These are phyloP conservation scores for Tetradesmus obliquus DNA, from an alignment of 139 green algal species.

Conservation along the genomic window DNA sequence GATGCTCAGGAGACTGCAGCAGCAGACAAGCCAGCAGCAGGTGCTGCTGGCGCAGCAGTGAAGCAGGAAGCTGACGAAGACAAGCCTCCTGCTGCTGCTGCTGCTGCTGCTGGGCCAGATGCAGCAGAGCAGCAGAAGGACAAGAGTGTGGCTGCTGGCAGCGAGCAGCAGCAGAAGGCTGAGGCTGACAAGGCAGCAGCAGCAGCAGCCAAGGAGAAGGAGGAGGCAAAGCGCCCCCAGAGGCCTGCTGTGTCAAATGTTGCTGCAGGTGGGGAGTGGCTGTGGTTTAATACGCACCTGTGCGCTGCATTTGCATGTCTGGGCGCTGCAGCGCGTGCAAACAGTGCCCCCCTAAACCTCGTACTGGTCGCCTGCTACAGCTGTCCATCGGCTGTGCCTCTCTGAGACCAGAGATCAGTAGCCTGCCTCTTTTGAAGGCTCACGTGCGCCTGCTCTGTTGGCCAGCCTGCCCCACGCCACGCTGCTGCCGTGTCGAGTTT, in stretches of 20 bases:
- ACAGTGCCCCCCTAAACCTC: no score
- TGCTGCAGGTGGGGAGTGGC: neutral
- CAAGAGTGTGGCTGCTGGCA: neutral
- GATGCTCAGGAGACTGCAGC: neutral
- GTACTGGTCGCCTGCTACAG: no score
- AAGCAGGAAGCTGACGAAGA: slow-evolving; percentile 9
- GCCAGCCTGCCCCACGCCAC: no score
- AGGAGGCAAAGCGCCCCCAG: neutral
- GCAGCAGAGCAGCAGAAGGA: neutral
- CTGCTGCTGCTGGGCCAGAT: neutral
- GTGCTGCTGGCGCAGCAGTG: neutral
- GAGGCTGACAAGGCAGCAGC: neutral
- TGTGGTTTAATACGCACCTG: no score
- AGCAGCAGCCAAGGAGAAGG: neutral
- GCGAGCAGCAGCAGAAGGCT: neutral
- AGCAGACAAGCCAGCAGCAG: neutral
- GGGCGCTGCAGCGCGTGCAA: no score
- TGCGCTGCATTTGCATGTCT: no score
- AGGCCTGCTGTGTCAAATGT: neutral
- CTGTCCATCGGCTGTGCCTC: no score
- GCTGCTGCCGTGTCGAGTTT: neutral
- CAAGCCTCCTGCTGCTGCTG: neutral
- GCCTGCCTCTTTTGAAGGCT: no score
- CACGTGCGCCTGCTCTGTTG: no score
- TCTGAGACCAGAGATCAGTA: no score